Conservation (phyloP, 176 grass and related monocot genomes). For the Poa annua region DNA sequence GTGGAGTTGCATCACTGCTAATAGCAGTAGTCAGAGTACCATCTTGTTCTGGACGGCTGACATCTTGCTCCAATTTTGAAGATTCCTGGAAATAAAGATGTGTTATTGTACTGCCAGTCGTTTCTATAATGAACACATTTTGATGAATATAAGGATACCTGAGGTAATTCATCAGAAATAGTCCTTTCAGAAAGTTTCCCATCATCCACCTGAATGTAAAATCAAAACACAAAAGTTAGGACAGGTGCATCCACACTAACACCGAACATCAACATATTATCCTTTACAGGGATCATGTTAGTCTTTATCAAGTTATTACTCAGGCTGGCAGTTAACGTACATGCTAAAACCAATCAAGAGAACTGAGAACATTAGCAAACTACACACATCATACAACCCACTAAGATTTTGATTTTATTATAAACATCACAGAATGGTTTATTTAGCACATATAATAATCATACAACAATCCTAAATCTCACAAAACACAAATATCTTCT, state of each 20-base stretch:
- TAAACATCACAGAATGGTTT: constrained; percentile 3
- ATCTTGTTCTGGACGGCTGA: constrained; percentile 59
- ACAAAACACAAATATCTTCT: constrained; percentile 5
- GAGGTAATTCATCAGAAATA: constrained; percentile 79
- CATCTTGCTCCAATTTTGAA: constrained; percentile 58
- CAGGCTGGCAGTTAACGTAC: constrained; percentile 1
- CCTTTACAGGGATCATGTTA: constrained; percentile 3
- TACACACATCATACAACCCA: not conserved
- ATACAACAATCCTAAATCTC: constrained; percentile 9
- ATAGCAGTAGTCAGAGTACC: constrained; percentile 37
- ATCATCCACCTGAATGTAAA: constrained; percentile 68
- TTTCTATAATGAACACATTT: not conserved
- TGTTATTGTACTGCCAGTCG: constrained; percentile 8
- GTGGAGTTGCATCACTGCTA: constrained; percentile 46
- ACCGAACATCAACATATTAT: not conserved
- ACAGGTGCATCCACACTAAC: constrained; percentile 17
- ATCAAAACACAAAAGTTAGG: constrained; percentile 38
- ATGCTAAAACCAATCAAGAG: constrained; percentile 38
- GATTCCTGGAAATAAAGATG: constrained; percentile 58
- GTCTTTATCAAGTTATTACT: not conserved
- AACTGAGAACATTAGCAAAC: not conserved
- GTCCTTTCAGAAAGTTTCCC: constrained; percentile 87
- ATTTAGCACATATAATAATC: constrained; percentile 14
- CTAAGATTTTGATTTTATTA: constrained; percentile 22
- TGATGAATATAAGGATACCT: constrained; percentile 51